Conservation (phyloP, 2,329 filamentous ascomycete species). For the Chaetomium olivaceum region DNA sequence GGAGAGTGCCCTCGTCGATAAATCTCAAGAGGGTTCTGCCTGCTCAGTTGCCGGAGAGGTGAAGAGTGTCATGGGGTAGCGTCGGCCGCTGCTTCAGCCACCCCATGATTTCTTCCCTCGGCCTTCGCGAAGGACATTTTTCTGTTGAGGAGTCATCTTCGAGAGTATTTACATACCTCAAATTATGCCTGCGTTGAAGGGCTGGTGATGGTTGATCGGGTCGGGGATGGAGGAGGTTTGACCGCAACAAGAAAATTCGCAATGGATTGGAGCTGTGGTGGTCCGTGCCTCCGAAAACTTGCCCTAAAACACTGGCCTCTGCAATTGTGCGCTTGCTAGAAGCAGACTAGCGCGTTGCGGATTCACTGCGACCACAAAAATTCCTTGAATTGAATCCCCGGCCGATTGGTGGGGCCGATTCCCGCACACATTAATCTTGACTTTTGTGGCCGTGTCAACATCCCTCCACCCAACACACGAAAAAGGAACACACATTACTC, state of each 20-base stretch:
- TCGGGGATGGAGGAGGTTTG: constrained; percentile 33
- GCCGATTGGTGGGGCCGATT: constrained; percentile 29
- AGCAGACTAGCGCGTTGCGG: constrained; percentile 1
- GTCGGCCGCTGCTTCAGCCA: constrained; percentile 29
- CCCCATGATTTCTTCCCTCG: constrained; percentile 61
- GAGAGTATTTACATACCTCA: constrained; percentile 36
- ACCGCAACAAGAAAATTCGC: constrained; percentile 33
- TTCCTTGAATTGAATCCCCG: constrained; percentile 17
- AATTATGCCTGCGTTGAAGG: constrained; percentile 28
- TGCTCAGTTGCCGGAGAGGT: constrained; percentile 64
- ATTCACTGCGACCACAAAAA: constrained; percentile 23
- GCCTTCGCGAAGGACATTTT: constrained; percentile 47
- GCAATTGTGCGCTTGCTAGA: constrained; percentile 10
- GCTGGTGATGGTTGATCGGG: constrained; percentile 25
- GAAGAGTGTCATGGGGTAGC: constrained; percentile 57
- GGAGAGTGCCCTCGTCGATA: constrained; percentile 66
- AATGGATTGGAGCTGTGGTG: constrained; percentile 28
- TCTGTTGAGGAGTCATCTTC: constrained; percentile 36
- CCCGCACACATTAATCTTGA: constrained; percentile 31
- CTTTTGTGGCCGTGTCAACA: constrained; percentile 22
- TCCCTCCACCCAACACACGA: constrained; percentile 22
- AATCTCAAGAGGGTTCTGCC: constrained; percentile 64
- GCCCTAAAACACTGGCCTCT: constrained; percentile 30
- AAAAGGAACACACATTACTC: constrained; percentile 43
- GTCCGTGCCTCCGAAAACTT: constrained; percentile 30